These are phyloP conservation scores for Mycena galericulata DNA, from an alignment of 768 basidiomycete species.

Conservation along the genomic window DNA sequence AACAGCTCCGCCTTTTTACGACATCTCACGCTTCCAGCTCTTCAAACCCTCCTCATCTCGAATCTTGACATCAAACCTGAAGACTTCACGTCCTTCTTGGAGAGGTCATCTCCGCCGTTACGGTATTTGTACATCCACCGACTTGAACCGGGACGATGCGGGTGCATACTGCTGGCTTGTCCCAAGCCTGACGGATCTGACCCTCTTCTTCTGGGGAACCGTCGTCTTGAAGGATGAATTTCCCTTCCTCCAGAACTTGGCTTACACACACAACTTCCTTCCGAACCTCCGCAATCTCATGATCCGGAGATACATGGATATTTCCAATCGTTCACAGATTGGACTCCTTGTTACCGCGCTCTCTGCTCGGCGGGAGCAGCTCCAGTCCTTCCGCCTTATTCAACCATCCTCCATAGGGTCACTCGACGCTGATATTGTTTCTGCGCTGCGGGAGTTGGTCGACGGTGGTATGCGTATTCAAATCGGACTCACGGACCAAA, in stretches of 20 bases:
- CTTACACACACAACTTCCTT: background rate
- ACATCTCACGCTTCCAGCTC: slow-evolving; percentile 2
- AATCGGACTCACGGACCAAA: too few species aligned
- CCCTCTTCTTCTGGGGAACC: too few species aligned
- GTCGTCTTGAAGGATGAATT: background rate
- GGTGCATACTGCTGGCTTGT: background rate
- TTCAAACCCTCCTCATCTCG: background rate
- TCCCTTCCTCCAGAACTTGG: background rate
- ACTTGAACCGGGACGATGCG: background rate
- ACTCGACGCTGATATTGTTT: background rate
- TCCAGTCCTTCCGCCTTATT: background rate
- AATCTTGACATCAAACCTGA: background rate
- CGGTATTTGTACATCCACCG: background rate
- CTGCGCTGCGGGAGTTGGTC: background rate
- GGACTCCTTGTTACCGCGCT: background rate
- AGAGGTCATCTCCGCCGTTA: background rate
- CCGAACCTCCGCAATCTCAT: background rate
- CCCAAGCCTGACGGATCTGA: background rate
- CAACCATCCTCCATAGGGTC: too few species aligned
- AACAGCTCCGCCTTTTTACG: background rate
- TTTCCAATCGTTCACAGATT: background rate
- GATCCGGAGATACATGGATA: background rate
- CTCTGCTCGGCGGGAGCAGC: background rate
- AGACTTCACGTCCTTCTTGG: background rate
- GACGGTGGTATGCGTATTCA: background rate